phyloP scores from a whole-genome alignment of 306 rosid genomes.

The Ormosia semicastrata region DNA sequence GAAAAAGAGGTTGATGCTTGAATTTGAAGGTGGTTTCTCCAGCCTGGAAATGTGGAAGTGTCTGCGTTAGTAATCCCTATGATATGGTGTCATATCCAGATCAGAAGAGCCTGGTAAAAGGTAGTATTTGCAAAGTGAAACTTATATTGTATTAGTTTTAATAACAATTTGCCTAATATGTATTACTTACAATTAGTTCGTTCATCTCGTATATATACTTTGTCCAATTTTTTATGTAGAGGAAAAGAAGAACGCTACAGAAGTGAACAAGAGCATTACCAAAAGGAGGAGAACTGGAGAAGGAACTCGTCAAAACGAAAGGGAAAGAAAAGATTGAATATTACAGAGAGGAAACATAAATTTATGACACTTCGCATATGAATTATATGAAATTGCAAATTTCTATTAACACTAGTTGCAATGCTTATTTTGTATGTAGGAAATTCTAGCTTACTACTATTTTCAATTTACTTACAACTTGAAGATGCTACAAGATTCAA shows the following conservation, averaged over 20 bases:
- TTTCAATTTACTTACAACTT: neutral
- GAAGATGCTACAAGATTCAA: neutral
- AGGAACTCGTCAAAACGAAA: neutral
- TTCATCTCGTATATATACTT: neutral
- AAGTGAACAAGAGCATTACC: neutral
- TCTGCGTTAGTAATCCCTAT: neutral
- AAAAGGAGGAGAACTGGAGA: neutral
- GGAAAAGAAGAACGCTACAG: neutral
- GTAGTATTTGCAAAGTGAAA: slow-evolving; percentile 18
- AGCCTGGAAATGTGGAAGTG: neutral
- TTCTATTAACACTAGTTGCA: neutral
- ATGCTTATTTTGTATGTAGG: slow-evolving; percentile 18
- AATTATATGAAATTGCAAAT: neutral
- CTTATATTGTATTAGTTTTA: slow-evolving; percentile 1
- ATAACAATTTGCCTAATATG: neutral
- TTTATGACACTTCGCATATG: neutral
- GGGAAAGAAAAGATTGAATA: neutral
- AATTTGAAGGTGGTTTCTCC: neutral
- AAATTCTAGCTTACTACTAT: neutral
- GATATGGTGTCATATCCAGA: slow-evolving; percentile 13
- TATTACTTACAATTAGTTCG: neutral
- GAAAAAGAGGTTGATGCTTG: slow-evolving; percentile 10
- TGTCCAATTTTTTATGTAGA: neutral
- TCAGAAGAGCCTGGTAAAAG: neutral
- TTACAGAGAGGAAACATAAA: neutral